Evolutionary conservation across 2,329 filamentous ascomycete genomes (phyloP).

Genomic region (Fusarium compactum): DNA sequence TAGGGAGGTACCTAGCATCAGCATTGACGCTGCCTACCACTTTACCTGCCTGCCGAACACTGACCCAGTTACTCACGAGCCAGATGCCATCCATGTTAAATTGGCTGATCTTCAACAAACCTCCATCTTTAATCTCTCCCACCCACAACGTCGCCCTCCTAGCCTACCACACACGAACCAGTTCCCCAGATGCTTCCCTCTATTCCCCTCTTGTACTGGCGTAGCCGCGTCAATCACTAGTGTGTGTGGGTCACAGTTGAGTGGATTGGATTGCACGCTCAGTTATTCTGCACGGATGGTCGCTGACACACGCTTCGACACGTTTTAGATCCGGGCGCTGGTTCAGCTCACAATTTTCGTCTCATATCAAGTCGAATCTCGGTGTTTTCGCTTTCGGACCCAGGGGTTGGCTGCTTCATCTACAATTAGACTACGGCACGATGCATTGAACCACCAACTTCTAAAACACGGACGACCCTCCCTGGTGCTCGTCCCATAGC

Average conservation of each 20-base stretch:
- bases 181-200: slow-evolving; percentile 33
- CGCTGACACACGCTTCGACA: slow-evolving; percentile 45
- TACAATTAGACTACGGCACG: slow-evolving; percentile 14
- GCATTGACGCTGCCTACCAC: neutral
- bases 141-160: neutral
- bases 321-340: slow-evolving; percentile 42
- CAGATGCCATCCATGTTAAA: slow-evolving; percentile 1
- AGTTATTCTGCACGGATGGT: slow-evolving; percentile 33
- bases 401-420: slow-evolving; percentile 25
- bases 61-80: neutral
- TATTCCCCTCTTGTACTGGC: slow-evolving; percentile 25
- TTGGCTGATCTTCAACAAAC: slow-evolving; percentile 16
- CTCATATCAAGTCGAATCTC: slow-evolving; percentile 40
- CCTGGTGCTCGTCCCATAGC: slow-evolving; percentile 18
- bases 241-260: slow-evolving; percentile 6
- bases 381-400: slow-evolving; percentile 12
- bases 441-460: slow-evolving; percentile 34
- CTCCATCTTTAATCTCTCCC: slow-evolving; percentile 26
- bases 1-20: neutral
- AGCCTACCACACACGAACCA: slow-evolving; percentile 2
- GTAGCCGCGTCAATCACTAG: slow-evolving; percentile 27
- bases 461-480: slow-evolving; percentile 36
- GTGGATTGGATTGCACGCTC: slow-evolving; percentile 2
- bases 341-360: slow-evolving; percentile 42
- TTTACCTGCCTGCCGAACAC: neutral